Evolutionary conservation across 768 basidiomycete species (phyloP).

Genomic region (Calvatia gigantea): DNA sequence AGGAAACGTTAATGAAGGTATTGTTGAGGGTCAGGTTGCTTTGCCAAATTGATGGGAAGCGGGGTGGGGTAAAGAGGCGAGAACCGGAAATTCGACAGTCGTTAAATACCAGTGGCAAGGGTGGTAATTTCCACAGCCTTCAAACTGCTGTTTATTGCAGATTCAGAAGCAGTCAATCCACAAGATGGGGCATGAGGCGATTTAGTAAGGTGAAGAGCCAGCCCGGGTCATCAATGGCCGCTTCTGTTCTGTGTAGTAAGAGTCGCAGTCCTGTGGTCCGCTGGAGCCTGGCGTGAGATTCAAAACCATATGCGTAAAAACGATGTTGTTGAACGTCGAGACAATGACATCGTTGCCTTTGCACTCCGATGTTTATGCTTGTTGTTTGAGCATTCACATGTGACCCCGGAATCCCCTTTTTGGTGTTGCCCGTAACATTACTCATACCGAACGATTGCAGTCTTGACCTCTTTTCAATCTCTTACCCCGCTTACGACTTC

Average conservation of each 20-base stretch:
- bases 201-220: slow-evolving; percentile 21
- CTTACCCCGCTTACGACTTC: neutral
- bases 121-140: slow-evolving; percentile 12
- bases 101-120: slow-evolving; percentile 10
- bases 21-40: neutral
- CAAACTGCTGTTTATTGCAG: slow-evolving; percentile 7
- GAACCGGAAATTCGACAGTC: neutral
- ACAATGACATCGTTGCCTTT: slow-evolving; percentile 7
- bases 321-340: neutral
- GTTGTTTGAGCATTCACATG: slow-evolving; percentile 31
- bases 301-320: slow-evolving; percentile 31
- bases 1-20: neutral
- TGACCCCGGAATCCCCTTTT: slow-evolving; percentile 20
- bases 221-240: slow-evolving; percentile 20
- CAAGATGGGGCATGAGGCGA: slow-evolving; percentile 24
- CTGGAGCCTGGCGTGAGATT: slow-evolving; percentile 32
- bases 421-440: neutral
- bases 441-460: slow-evolving; percentile 4
- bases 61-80: slow-evolving; percentile 15
- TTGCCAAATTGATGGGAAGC: neutral
- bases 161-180: slow-evolving; percentile 10
- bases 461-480: neutral
- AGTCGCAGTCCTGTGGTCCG: slow-evolving; percentile 12
- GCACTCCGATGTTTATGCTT: slow-evolving; percentile 34
- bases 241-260: slow-evolving; percentile 26